These are phyloP conservation scores for Drechslerella coelobrocha DNA, from an alignment of 2,329 filamentous ascomycete species.

Conservation along the genomic window DNA sequence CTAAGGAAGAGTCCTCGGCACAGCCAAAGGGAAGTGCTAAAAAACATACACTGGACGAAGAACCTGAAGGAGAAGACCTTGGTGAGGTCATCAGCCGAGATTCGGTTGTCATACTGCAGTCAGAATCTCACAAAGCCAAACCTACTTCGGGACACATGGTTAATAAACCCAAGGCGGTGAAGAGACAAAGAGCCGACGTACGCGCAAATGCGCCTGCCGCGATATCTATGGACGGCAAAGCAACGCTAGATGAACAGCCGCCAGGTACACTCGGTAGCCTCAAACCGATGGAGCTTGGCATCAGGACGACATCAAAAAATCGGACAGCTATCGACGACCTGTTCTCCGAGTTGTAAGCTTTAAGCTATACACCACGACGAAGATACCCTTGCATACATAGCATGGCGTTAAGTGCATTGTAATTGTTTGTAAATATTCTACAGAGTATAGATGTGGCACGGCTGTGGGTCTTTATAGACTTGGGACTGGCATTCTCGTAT, in stretches of 20 bases:
- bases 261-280: not conserved
- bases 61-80: conserved; percentile 23
- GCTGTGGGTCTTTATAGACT: too few relatives aligned
- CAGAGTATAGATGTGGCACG: too few relatives aligned
- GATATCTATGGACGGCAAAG: not conserved
- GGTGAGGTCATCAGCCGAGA: conserved; percentile 41
- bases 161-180: conserved; percentile 1
- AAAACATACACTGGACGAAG: conserved; percentile 9
- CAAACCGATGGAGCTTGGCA: not conserved
- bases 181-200: conserved; percentile 23
- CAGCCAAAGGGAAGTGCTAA: not conserved
- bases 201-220: not conserved
- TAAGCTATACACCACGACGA: not conserved
- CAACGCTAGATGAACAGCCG: not conserved
- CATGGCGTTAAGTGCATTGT: not conserved
- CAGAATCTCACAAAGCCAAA: conserved; percentile 6
- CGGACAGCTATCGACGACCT: conserved; percentile 42
- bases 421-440: too few relatives aligned
- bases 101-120: conserved; percentile 3
- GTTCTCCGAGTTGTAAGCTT: conserved; percentile 24
- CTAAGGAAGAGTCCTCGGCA: not conserved
- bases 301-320: conserved; percentile 2
- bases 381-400: not conserved
- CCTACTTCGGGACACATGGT: not conserved
- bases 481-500: too few relatives aligned